phyloP scores from a whole-genome alignment of 371 early-diverging fungal genomes.

The Mucor saturninus region DNA sequence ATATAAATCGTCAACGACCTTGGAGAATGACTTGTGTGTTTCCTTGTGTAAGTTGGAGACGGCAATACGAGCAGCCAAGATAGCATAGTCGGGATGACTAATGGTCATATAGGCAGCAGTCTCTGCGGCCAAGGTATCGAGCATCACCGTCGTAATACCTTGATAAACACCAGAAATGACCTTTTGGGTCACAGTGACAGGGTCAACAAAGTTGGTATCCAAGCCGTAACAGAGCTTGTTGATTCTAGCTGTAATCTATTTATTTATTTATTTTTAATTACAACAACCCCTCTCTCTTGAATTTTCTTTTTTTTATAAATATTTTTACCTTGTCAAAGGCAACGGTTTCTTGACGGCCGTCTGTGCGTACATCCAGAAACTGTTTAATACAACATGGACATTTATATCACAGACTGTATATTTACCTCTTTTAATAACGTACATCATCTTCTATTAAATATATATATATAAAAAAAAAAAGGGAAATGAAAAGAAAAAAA shows the following conservation, averaged over 20 bases:
- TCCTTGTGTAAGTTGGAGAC: conserved; percentile 97
- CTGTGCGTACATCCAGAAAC: conserved; percentile 30
- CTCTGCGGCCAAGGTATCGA: conserved; percentile 97
- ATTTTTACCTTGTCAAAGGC: conserved; percentile 79
- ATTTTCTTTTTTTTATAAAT: not conserved
- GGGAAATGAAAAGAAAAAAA: not conserved
- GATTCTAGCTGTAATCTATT: conserved; percentile 86
- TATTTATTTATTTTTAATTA: not conserved
- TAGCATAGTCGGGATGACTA: conserved; percentile 98
- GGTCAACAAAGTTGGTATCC: conserved; percentile 91
- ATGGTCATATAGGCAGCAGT: conserved; percentile 97
- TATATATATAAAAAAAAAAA: not conserved
- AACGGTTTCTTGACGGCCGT: conserved; percentile 80
- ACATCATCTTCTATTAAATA: conserved; percentile 47
- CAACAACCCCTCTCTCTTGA: not conserved
- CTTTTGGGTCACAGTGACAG: conserved; percentile 92
- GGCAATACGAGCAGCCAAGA: conserved; percentile 97
- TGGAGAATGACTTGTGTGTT: conserved; percentile 91
- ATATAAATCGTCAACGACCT: conserved; percentile 88
- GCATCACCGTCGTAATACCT: conserved; percentile 94
- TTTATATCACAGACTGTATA: conserved; percentile 1
- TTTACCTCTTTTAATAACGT: conserved; percentile 71
- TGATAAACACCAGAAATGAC: conserved; percentile 96
- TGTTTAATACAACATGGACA: not conserved
- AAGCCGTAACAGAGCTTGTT: conserved; percentile 93